These are phyloP conservation scores for Aureobasidium musti DNA, from an alignment of 2,329 filamentous ascomycete genomes.

Conservation along the genomic window DNA sequence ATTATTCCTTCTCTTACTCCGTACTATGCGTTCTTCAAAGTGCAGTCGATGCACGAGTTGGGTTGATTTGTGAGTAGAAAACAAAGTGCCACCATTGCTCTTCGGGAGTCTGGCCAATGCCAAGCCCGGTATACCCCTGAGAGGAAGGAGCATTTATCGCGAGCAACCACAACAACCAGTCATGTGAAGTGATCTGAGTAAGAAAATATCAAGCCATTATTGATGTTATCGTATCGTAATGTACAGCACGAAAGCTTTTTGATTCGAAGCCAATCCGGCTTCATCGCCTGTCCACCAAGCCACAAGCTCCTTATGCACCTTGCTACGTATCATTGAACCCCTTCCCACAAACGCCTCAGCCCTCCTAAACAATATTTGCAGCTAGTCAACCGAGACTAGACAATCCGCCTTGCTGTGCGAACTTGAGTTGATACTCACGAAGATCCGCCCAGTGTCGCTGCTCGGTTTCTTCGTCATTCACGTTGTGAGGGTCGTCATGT, in stretches of 20 bases:
- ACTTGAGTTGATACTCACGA: conserved; percentile 73
- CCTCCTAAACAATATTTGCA: neutral
- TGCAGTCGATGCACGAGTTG: neutral
- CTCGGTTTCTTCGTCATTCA: conserved; percentile 70
- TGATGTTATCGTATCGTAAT: conserved; percentile 7
- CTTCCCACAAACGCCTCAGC: conserved; percentile 8
- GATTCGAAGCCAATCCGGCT: neutral
- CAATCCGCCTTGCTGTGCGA: conserved; percentile 66
- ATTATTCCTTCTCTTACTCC: conserved; percentile 11
- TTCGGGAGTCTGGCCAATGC: conserved; percentile 18
- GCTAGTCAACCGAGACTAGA: conserved; percentile 36
- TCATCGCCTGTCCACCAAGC: neutral
- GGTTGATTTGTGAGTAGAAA: neutral
- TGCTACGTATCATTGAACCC: neutral
- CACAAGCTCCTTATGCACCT: conserved; percentile 15
- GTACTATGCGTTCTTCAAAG: neutral
- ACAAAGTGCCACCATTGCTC: conserved; percentile 17
- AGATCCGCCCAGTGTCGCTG: conserved; percentile 76
- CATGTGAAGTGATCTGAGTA: neutral
- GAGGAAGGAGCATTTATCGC: conserved; percentile 1
- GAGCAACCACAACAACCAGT: neutral
- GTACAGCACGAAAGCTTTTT: conserved; percentile 15
- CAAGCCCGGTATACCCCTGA: conserved; percentile 22
- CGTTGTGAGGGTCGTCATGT: conserved; percentile 40
- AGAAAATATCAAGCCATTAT: neutral